Evolutionary conservation across 495 filamentous ascomycete genomes (phyloP).

Genomic region (Tuber umbilicatum): DNA sequence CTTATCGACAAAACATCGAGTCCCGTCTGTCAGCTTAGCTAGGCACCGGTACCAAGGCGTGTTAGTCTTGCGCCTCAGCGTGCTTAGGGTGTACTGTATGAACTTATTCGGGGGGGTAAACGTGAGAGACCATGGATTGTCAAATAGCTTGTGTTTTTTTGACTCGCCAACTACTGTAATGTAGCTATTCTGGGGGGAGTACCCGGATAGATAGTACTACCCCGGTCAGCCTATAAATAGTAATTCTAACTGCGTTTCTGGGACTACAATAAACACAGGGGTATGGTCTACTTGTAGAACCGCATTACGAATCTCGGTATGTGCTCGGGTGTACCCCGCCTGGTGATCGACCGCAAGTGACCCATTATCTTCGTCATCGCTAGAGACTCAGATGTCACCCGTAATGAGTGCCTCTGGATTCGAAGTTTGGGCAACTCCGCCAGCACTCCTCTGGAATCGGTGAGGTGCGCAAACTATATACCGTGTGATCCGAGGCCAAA

Average conservation of each 20-base stretch:
- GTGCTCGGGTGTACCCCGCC: neutral
- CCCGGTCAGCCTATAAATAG: too few species aligned
- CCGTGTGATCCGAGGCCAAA: neutral
- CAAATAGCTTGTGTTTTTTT: too few species aligned
- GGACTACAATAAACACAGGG: too few species aligned
- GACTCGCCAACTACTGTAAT: too few species aligned
- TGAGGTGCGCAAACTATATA: neutral
- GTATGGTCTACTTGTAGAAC: too few species aligned
- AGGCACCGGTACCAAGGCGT: neutral
- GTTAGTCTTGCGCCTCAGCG: neutral
- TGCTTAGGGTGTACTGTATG: too few species aligned
- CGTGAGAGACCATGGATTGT: too few species aligned
- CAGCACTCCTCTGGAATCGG: too few species aligned
- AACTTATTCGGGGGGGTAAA: too few species aligned
- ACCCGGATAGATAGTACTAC: too few species aligned
- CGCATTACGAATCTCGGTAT: neutral
- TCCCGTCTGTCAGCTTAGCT: neutral
- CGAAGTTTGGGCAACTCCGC: neutral
- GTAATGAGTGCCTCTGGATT: neutral
- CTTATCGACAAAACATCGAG: neutral
- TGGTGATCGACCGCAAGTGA: neutral
- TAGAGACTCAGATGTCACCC: neutral
- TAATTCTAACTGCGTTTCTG: too few species aligned
- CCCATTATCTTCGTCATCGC: neutral
- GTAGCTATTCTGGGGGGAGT: too few species aligned